A percentile compares a stretch with the other conserved stretches of the same genome.
Evolutionary conservation across 2,329 filamentous ascomycete species (phyloP).

Genomic region (Zalaria obscura): DNA sequence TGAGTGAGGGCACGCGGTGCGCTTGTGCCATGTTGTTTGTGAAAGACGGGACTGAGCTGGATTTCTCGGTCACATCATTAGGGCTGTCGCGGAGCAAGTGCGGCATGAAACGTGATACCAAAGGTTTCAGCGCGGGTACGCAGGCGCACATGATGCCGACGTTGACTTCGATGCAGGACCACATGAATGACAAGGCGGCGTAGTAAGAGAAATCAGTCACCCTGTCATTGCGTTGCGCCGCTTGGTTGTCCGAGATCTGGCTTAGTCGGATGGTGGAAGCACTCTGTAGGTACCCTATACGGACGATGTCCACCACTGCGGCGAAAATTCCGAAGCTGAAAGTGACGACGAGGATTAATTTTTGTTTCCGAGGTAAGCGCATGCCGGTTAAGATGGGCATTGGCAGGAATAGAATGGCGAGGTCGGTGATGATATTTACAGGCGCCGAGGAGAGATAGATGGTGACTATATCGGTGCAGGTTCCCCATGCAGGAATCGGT

Average conservation of each 20-base stretch:
- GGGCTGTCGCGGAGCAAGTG: conserved; percentile 37
- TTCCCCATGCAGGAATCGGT: conserved; percentile 28
- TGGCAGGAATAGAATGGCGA: conserved; percentile 74
- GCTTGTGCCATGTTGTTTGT: conserved; percentile 8
- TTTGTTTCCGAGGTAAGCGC: conserved; percentile 72
- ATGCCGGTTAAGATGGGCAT: conserved; percentile 81
- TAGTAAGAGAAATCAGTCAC: conserved; percentile 49
- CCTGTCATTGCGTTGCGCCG: conserved; percentile 18
- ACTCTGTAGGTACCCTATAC: conserved; percentile 78
- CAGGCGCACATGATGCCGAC: conserved; percentile 81
- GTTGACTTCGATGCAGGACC: conserved; percentile 86
- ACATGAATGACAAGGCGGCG: conserved; percentile 77
- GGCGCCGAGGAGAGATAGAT: conserved; percentile 64
- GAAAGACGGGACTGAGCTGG: conserved; percentile 8
- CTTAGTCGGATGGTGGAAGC: conserved; percentile 39
- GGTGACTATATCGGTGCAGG: conserved; percentile 48
- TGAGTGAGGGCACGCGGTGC: conserved; percentile 13
- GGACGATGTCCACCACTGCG: conserved; percentile 72
- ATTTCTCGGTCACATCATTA: conserved; percentile 19
- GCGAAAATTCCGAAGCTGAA: conserved; percentile 83
- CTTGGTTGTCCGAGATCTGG: conserved; percentile 19
- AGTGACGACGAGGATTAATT: conserved; percentile 72
- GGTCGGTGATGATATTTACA: conserved; percentile 81
- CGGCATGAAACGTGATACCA: conserved; percentile 52
- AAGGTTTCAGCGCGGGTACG: conserved; percentile 80